Evolutionary conservation across 169 alveolate species (phyloP), one percentile per base, ranked within the genome.

Genomic region (Eimeria tenella): DNA sequence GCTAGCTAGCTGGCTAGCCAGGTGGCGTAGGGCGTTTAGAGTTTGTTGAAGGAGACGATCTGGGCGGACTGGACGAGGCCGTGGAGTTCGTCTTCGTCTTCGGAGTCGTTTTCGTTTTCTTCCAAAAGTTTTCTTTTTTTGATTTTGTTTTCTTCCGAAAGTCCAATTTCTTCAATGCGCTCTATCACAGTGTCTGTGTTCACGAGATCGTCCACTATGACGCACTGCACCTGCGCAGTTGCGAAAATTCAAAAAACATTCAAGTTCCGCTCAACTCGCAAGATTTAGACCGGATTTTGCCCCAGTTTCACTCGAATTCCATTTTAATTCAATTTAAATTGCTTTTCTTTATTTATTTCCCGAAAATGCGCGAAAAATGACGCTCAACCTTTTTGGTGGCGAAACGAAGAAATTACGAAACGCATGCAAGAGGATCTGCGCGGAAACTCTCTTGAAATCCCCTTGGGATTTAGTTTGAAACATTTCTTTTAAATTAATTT

Each of bases 21-120:
- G 42, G 4, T 31, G 42, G 42, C 42, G 42, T 31, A 2, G 42
- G 42, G 42, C 93, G 31, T 86, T 95, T 86, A 97, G 68, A 97
- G 96, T 95, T 97, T 97, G 94, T 97, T 97, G 96, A 97, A 97
- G 74, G 98, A 96, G 63, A 96, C 98, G 58, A 97, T 97, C 86
- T 96, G 97, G 86, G 98, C 98, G 31, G 98, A 96, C 89, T 97
- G 98, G 53, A 97, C 98, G 42, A 97, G 96, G 31, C 98, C 98
- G 23, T 94, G 93, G n/a, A 88, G 94, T n/a, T 93, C 95, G 62
- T 97, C 98, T 6, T 96, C 97, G 65, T 95, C 96, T 19, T 93
- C 95, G 2, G 42, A 31, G 56, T 96, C 98, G 19, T 96, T 96
- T 58, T 95, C 96, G 50, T 71, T 96, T 31, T 90, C 97, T 4